Base-by-base conservation (phyloP, 169 alveolate species). In the Eimeria brunetti region DNA sequence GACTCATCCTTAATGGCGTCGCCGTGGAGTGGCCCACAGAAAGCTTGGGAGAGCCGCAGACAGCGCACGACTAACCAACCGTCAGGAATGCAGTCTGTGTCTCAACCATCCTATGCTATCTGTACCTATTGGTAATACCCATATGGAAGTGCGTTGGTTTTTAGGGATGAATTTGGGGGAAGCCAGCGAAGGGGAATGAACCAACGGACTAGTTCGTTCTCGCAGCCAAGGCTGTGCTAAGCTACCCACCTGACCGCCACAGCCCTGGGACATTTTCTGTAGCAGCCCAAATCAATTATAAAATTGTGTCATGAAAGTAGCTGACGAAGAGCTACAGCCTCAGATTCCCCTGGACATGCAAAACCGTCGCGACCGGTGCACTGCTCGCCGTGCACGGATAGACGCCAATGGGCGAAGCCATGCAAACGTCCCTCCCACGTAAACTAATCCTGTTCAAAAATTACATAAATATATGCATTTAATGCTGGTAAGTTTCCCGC, bases 171-270 rank as follows among this genome's bases (percentile, higher is more conserved):
- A n/a, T 20, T 49, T 5, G 49, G 14, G 24, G 88, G 30, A 51
- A 38, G 67, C 67, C 67, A n/a, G 44, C 27, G 67, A 11, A 46
- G 12, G 4, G 67, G 67, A 30, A 30, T 69, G 46, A 78, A 78
- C 88, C 88, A 78, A 78, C 44, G 67, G 67, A 49, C 44, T 46
- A 51, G 46, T 36, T 49, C 64, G 88, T 44, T 27, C 8, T 30
- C 44, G 46, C 24, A 44, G 58, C 88, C 44, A 16, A 41, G 24
- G 88, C 44, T 44, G 16, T 46, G 44, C 44, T 24, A 30, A 41
- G 44, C 67, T 46, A 46, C 88, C 67, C 64, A 78, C 88, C 88
- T 78, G 88, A 53, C 36, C 22, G 64, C 88, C 64, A 44, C 64
- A 46, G 6, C 46, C 49, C 44, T 46, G 88, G 12, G 41, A 78